phyloP scores from a whole-genome alignment of 2,329 filamentous ascomycete species.

The Cytospora schulzeri region DNA sequence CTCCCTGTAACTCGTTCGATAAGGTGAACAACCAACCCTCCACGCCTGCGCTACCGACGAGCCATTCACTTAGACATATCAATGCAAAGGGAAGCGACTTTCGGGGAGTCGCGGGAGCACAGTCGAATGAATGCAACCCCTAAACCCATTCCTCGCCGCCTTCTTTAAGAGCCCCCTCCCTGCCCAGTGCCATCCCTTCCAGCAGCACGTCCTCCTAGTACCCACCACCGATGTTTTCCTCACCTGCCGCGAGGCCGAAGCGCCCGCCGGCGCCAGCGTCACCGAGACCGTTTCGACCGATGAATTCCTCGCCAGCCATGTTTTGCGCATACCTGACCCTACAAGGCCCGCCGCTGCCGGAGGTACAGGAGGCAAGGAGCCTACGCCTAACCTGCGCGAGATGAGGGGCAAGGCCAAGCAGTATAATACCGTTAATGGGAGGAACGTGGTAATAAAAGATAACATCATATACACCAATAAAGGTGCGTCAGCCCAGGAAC shows the following conservation, averaged over 20 bases:
- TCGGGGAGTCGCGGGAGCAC: conserved; percentile 26
- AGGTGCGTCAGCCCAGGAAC: conserved; percentile 55
- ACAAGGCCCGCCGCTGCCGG: conserved; percentile 49
- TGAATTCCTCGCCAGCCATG: conserved; percentile 96
- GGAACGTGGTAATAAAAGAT: conserved; percentile 93
- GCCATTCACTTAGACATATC: conserved; percentile 10
- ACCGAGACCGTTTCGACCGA: conserved; percentile 84
- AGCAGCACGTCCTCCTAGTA: conserved; percentile 92
- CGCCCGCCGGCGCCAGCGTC: conserved; percentile 63
- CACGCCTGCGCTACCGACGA: conserved; percentile 7
- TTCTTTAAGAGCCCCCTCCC: conserved; percentile 97
- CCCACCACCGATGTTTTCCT: conserved; percentile 91
- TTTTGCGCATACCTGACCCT: conserved; percentile 74
- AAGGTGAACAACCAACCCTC: conserved; percentile 9
- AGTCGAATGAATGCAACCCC: conserved; percentile 79
- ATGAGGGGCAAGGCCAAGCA: conserved; percentile 91
- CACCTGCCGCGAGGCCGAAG: conserved; percentile 84
- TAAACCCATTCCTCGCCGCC: conserved; percentile 97
- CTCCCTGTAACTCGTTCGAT: background rate
- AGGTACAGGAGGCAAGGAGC: conserved; percentile 53
- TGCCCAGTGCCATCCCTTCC: conserved; percentile 85
- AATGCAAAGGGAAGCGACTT: conserved; percentile 24
- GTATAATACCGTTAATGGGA: conserved; percentile 88
- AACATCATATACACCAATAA: conserved; percentile 94
- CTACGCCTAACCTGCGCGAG: conserved; percentile 71